phyloP scores from a whole-genome alignment of 2,329 filamentous ascomycete genomes.

The Plectosphaerella plurivora region DNA sequence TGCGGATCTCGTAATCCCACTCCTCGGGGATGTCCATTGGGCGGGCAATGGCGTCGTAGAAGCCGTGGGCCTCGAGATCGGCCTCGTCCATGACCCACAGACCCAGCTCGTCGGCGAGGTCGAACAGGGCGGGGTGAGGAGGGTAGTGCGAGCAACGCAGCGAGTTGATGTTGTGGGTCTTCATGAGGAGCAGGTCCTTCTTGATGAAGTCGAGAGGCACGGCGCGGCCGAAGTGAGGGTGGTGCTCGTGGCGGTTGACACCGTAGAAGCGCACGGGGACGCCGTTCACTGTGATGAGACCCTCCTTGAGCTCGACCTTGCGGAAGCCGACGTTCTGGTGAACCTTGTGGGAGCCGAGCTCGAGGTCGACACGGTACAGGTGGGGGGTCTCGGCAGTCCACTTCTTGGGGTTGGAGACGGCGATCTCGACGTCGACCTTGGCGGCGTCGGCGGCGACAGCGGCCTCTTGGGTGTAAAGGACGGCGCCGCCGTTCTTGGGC shows the following conservation, averaged over 20 bases:
- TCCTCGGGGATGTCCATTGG: slow-evolving; percentile 49
- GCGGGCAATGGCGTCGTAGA: slow-evolving; percentile 43
- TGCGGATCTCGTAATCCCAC: slow-evolving; percentile 56
- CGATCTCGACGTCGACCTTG: slow-evolving; percentile 36
- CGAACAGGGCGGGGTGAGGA: slow-evolving; percentile 55
- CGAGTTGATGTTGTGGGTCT: slow-evolving; percentile 66
- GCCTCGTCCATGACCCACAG: slow-evolving; percentile 55
- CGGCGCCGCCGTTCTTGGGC: slow-evolving; percentile 25
- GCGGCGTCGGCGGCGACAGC: slow-evolving; percentile 19
- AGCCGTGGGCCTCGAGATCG: slow-evolving; percentile 50
- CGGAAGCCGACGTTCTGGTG: slow-evolving; percentile 59
- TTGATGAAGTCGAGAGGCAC: slow-evolving; percentile 60
- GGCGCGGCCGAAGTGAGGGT: slow-evolving; percentile 57
- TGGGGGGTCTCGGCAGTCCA: slow-evolving; percentile 66
- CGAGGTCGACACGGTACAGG: slow-evolving; percentile 51
- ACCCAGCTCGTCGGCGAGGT: slow-evolving; percentile 61
- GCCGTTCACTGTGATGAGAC: slow-evolving; percentile 60
- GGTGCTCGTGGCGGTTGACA: slow-evolving; percentile 68
- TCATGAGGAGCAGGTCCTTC: slow-evolving; percentile 62
- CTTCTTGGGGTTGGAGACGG: slow-evolving; percentile 50
- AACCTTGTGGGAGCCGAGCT: slow-evolving; percentile 34
- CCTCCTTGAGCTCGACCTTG: slow-evolving; percentile 56
- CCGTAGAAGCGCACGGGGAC: slow-evolving; percentile 56
- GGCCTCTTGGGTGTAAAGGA: slow-evolving; percentile 18
- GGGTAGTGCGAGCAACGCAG: slow-evolving; percentile 66